phyloP scores from a whole-genome alignment of 352 stramenopile species.

The Globisporangium recalcitrans region DNA sequence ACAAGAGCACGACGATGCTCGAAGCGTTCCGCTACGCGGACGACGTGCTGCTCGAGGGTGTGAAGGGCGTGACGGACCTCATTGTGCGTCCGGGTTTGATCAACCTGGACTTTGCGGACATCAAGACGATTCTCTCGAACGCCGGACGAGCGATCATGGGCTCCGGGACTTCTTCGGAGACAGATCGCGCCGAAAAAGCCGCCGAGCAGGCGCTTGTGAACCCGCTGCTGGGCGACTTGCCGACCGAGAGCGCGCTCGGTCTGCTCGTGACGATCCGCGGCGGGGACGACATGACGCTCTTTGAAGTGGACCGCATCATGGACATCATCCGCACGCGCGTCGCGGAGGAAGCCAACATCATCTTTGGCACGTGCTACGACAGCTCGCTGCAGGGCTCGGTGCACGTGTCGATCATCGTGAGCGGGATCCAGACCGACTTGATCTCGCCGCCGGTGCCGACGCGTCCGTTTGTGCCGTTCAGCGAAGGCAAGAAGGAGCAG shows the following conservation, averaged over 20 bases:
- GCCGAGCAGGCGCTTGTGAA: slow-evolving; percentile 93
- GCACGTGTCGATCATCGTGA: slow-evolving; percentile 87
- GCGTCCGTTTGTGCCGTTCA: slow-evolving; percentile 35
- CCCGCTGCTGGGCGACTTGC: slow-evolving; percentile 90
- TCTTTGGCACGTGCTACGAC: slow-evolving; percentile 88
- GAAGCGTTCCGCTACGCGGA: slow-evolving; percentile 93
- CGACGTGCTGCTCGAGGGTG: slow-evolving; percentile 93
- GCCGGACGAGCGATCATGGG: slow-evolving; percentile 95
- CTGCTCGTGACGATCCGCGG: slow-evolving; percentile 95
- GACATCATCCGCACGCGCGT: slow-evolving; percentile 80
- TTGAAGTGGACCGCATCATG: slow-evolving; percentile 89
- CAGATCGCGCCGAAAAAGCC: slow-evolving; percentile 85
- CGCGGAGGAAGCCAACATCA: slow-evolving; percentile 83
- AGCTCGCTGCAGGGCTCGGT: slow-evolving; percentile 74
- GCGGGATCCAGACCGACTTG: slow-evolving; percentile 80
- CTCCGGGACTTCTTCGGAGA: slow-evolving; percentile 71
- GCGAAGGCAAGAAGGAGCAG: slow-evolving; percentile 31
- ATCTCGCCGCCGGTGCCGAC: slow-evolving; percentile 71
- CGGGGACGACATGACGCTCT: slow-evolving; percentile 90
- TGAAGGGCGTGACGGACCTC: slow-evolving; percentile 94
- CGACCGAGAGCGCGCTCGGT: slow-evolving; percentile 89
- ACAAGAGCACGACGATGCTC: slow-evolving; percentile 90
- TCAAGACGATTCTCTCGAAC: slow-evolving; percentile 93
- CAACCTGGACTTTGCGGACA: slow-evolving; percentile 97
- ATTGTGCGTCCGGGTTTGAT: slow-evolving; percentile 96